phyloP scores from a whole-genome alignment of 2,329 filamentous ascomycete species.

The Kalaharituber pfeilii region DNA sequence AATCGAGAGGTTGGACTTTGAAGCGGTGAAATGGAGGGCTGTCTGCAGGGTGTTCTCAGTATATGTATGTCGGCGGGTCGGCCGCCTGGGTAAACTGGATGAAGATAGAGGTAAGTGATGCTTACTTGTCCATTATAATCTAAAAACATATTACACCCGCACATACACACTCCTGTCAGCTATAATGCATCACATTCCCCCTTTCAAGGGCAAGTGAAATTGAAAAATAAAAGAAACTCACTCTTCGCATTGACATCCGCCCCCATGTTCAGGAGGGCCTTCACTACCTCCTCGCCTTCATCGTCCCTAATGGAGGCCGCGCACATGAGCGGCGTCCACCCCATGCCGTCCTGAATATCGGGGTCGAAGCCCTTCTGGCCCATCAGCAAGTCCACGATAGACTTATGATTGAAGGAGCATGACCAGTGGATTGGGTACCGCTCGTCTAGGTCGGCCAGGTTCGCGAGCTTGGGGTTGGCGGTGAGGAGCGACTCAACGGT shows the following conservation, averaged over 20 bases:
- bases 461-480: constrained; percentile 64
- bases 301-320: constrained; percentile 51
- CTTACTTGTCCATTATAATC: constrained; percentile 48
- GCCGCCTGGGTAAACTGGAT: too few species aligned
- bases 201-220: too few species aligned
- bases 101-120: background rate
- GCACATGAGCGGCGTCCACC: constrained; percentile 77
- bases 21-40: constrained; percentile 77
- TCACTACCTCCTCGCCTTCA: constrained; percentile 51
- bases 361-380: constrained; percentile 52
- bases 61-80: constrained; percentile 4
- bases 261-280: constrained; percentile 48
- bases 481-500: constrained; percentile 59
- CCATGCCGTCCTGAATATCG: constrained; percentile 57
- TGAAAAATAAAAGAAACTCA: constrained; percentile 24
- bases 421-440: constrained; percentile 92
- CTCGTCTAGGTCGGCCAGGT: constrained; percentile 63
- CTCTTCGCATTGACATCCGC: constrained; percentile 61
- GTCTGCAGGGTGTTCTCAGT: constrained; percentile 37
- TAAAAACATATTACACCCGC: constrained; percentile 22
- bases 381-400: constrained; percentile 52
- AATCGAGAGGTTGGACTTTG: constrained; percentile 71
- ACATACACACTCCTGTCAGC: too few species aligned
- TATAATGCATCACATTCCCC: too few species aligned
- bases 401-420: constrained; percentile 58